These are phyloP conservation scores for Rhypophila decipiens DNA, from an alignment of 495 filamentous ascomycete species.

Conservation along the genomic window DNA sequence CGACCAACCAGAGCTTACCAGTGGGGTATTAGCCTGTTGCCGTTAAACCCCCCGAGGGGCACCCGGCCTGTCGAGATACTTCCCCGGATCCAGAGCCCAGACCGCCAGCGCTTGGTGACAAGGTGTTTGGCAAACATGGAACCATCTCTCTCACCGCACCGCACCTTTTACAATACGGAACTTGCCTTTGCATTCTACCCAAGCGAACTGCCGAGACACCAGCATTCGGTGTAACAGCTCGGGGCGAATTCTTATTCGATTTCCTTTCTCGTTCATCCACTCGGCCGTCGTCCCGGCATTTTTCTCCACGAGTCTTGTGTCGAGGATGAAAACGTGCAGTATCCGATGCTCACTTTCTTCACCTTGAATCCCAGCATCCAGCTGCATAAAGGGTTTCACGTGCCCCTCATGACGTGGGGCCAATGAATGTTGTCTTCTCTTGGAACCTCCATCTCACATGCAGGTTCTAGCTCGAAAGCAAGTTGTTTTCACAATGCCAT, in stretches of 20 bases:
- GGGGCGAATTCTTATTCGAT: not conserved
- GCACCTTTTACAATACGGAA: no score
- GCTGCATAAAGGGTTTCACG: not conserved
- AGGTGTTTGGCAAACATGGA: not conserved
- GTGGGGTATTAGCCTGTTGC: conserved; percentile 5
- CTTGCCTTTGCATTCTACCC: not conserved
- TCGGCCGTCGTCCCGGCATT: not conserved
- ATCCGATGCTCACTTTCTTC: not conserved
- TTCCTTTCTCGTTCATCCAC: not conserved
- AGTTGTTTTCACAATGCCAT: no score
- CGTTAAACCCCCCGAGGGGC: not conserved
- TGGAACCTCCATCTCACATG: no score
- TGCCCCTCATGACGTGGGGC: not conserved
- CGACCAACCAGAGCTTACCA: not conserved
- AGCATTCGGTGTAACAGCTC: not conserved
- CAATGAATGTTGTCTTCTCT: not conserved
- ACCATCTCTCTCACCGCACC: not conserved
- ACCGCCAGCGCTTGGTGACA: no score
- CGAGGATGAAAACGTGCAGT: not conserved
- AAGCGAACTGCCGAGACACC: not conserved
- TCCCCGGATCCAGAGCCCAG: conserved; percentile 2
- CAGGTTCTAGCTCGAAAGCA: no score
- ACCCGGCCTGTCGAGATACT: not conserved
- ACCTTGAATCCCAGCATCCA: not conserved
- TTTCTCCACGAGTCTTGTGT: not conserved